phyloP scores from a whole-genome alignment of 495 filamentous ascomycete species.

The Penicillium waksmanii region DNA sequence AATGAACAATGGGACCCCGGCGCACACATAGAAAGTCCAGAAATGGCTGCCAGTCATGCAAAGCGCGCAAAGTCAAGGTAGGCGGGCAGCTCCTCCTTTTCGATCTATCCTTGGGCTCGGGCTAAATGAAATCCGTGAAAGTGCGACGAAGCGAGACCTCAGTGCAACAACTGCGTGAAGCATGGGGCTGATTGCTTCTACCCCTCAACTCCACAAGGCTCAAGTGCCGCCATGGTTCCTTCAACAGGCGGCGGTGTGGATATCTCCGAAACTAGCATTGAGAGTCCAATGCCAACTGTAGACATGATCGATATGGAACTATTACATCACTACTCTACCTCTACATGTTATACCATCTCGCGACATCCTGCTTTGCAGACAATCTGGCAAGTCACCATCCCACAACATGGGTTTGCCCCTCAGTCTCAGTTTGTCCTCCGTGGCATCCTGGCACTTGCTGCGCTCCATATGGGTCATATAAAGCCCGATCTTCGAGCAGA shows the following conservation, averaged over 20 bases:
- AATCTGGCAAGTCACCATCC: conserved; percentile 34
- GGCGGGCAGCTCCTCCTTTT: not conserved
- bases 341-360: conserved; percentile 20
- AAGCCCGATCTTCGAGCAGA: conserved; percentile 33
- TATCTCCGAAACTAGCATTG: conserved; percentile 4
- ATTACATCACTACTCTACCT: conserved; percentile 23
- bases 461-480: conserved; percentile 25
- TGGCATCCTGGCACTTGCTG: conserved; percentile 31
- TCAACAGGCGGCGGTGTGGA: not conserved
- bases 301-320: conserved; percentile 17
- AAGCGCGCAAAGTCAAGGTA: conserved; percentile 18
- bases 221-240: not conserved
- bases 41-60: conserved; percentile 17
- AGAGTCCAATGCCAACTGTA: not conserved
- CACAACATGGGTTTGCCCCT: conserved; percentile 19
- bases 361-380: conserved; percentile 7
- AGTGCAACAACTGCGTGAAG: conserved; percentile 17
- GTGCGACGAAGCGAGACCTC: conserved; percentile 20
- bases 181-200: conserved; percentile 11
- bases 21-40: conserved; percentile 17
- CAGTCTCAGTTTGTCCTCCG: conserved; percentile 2
- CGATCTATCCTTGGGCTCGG: not conserved
- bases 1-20: not conserved
- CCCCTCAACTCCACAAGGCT: not conserved
- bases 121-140: not conserved